phyloP scores from a whole-genome alignment of 139 green algal genomes.

The Pleodorina starrii region DNA sequence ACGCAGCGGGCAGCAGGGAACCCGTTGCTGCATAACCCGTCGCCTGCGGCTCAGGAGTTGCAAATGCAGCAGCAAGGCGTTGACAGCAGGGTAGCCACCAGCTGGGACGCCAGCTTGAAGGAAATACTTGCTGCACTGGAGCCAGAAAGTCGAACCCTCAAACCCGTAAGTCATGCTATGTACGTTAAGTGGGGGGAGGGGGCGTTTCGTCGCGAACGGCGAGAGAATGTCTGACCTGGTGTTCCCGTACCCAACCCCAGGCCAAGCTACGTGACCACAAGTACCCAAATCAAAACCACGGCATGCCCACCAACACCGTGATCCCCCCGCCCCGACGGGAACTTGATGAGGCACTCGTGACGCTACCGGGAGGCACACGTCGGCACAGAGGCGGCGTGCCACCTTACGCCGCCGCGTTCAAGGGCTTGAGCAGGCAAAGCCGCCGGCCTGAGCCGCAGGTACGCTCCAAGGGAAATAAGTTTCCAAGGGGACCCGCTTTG shows the following conservation, averaged over 20 bases:
- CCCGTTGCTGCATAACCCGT: not conserved
- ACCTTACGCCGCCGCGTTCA: not conserved
- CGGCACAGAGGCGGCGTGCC: not conserved
- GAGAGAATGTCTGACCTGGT: too few species aligned
- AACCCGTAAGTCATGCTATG: not conserved
- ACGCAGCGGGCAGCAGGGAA: not conserved
- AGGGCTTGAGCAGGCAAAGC: slow-evolving; percentile 35
- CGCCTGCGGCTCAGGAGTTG: not conserved
- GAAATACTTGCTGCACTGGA: slow-evolving; percentile 41
- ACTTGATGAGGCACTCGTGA: slow-evolving; percentile 1
- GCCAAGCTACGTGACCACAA: slow-evolving; percentile 45
- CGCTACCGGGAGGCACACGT: not conserved
- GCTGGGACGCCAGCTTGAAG: slow-evolving; percentile 49
- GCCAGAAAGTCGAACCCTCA: not conserved
- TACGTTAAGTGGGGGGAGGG: too few species aligned
- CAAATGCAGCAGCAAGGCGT: not conserved
- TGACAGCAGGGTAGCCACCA: slow-evolving; percentile 5
- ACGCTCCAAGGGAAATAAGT: too few species aligned
- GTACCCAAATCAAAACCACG: slow-evolving; percentile 40
- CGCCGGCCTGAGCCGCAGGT: slow-evolving; percentile 19
- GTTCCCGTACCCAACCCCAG: too few species aligned
- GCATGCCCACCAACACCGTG: not conserved
- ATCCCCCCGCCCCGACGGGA: not conserved
- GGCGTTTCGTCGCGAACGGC: too few species aligned
- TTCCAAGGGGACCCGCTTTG: too few species aligned